These are phyloP conservation scores for Stygiomarasmius scandens DNA, from an alignment of 1,284 basidiomycete species.

Conservation along the genomic window DNA sequence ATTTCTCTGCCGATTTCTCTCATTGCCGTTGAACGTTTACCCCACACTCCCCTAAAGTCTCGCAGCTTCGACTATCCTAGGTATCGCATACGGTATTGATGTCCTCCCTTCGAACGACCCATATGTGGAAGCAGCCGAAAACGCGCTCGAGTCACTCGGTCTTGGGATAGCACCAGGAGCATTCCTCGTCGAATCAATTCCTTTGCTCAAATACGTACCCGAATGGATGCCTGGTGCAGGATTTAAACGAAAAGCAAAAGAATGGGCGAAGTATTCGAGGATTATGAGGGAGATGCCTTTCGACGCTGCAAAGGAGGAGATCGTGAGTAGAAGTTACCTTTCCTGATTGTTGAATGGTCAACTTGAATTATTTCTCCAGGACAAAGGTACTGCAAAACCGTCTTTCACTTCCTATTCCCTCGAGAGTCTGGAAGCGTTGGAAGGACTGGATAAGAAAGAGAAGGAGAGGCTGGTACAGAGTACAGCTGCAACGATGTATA, in stretches of 20 bases:
- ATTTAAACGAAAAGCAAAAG: conserved; percentile 18
- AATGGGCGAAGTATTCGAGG: conserved; percentile 17
- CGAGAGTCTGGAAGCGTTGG: conserved; percentile 15
- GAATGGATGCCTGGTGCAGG: conserved; percentile 24
- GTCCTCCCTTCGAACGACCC: conserved; percentile 18
- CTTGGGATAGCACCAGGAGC: conserved; percentile 22
- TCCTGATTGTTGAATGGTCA: background rate
- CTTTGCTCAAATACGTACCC: conserved; percentile 22
- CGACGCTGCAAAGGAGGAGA: conserved; percentile 22
- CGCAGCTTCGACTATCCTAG: conserved; percentile 36
- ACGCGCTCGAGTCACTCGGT: conserved; percentile 16
- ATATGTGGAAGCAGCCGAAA: conserved; percentile 17
- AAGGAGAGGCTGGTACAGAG: conserved; percentile 42
- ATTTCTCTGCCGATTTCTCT: background rate
- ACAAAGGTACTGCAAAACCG: conserved; percentile 20
- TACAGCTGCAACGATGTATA: conserved; percentile 41
- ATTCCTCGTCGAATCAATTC: conserved; percentile 25
- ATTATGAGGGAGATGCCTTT: conserved; percentile 27
- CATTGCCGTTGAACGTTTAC: background rate
- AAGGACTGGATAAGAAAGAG: conserved; percentile 14
- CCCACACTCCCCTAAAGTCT: conserved; percentile 12
- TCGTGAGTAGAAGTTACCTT: conserved; percentile 16
- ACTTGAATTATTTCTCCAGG: conserved; percentile 12
- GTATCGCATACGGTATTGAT: conserved; percentile 21
- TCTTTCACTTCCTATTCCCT: conserved; percentile 28